Conservation (phyloP, 179 eudicot genomes). For the Beta macrorhiza region DNA sequence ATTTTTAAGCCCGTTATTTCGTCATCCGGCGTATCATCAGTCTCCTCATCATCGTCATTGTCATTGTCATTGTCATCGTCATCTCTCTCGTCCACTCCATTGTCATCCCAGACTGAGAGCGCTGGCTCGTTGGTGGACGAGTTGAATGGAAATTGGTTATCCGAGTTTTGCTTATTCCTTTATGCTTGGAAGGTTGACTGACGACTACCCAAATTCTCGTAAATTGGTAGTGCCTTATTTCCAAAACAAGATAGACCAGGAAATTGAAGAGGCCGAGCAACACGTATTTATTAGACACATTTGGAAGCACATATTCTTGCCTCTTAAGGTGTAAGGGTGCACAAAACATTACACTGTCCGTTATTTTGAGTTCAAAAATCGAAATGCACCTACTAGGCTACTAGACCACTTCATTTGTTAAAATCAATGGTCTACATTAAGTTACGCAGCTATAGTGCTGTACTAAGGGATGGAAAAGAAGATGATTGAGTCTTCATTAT, state of each 20-base stretch:
- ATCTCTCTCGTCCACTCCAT: conserved; percentile 31
- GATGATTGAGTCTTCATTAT: neutral
- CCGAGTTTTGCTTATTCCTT: conserved; percentile 36
- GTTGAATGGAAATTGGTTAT: conserved; percentile 11
- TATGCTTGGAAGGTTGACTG: conserved; percentile 40
- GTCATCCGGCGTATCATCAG: conserved; percentile 23
- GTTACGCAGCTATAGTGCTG: too few species aligned
- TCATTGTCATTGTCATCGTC: conserved; percentile 14
- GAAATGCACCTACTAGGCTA: neutral
- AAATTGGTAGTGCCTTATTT: neutral
- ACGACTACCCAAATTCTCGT: neutral
- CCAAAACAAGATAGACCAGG: neutral
- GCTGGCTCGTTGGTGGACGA: conserved; percentile 21
- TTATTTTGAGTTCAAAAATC: too few species aligned
- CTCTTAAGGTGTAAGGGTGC: neutral
- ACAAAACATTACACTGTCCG: neutral
- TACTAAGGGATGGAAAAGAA: too few species aligned
- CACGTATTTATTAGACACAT: neutral
- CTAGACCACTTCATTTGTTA: too few species aligned
- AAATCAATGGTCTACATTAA: neutral
- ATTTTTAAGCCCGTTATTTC: conserved; percentile 54
- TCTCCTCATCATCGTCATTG: conserved; percentile 28
- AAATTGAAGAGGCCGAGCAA: neutral
- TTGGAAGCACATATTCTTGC: neutral
- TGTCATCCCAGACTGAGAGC: conserved; percentile 27